phyloP scores from a whole-genome alignment of 306 rosid genomes.

The Vigna reflexopilosa region DNA sequence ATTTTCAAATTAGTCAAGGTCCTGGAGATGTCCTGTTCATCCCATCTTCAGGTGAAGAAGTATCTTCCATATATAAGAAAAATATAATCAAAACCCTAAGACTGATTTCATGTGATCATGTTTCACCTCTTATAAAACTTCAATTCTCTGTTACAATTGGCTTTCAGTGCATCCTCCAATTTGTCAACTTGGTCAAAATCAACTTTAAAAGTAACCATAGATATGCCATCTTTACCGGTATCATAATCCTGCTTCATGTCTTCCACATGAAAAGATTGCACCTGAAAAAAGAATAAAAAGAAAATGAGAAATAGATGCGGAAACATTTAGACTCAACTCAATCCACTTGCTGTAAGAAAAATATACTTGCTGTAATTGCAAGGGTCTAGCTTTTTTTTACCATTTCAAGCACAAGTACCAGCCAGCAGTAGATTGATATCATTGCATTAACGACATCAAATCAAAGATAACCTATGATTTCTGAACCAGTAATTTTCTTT shows the following conservation, averaged over 20 bases:
- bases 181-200: conserved; percentile 82
- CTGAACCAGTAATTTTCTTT: neutral
- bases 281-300: conserved; percentile 51
- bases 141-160: conserved; percentile 78
- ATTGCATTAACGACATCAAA: neutral
- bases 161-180: conserved; percentile 84
- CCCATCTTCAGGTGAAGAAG: conserved; percentile 34
- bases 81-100: neutral
- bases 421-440: conserved; percentile 6
- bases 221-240: conserved; percentile 78
- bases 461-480: neutral
- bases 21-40: conserved; percentile 29
- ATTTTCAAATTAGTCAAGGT: conserved; percentile 30
- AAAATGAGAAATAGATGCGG: neutral
- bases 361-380: neutral
- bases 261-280: conserved; percentile 75
- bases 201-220: conserved; percentile 82
- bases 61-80: conserved; percentile 37
- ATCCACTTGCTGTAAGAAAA: neutral
- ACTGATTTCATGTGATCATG: conserved; percentile 21
- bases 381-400: neutral
- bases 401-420: conserved; percentile 27
- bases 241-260: conserved; percentile 86
- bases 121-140: conserved; percentile 65
- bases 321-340: conserved; percentile 19